Base-by-base conservation (phyloP, 345 rosid species). In the Trapa bicornis region DNA sequence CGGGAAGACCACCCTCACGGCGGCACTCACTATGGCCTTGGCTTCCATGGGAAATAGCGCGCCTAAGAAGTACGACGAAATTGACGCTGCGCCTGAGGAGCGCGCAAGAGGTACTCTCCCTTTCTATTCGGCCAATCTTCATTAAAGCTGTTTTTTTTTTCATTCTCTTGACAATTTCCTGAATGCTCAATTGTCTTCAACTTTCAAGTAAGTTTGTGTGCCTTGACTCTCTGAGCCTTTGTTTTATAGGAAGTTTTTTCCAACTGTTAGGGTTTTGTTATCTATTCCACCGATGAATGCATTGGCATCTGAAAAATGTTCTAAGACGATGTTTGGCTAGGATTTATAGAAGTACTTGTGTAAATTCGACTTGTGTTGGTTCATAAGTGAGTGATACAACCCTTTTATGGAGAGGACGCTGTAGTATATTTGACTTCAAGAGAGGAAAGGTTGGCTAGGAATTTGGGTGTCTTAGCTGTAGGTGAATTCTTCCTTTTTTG, bases 71-170 rank as follows among this genome's bases (percentile, higher is more conserved):
- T 88, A 88, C 81, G 96, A 90, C 64, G 98, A 92, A 72, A 92
- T 92, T 47, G 98, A 92, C 50, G 98, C 96, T 17, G 98, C 98
- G 22, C 96, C 98, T 0, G 98, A 90, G 65, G 98, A 92, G 67
- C 82, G 97, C 53, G 97, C 97, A 39, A 85, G 97, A 64, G 96
- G 71, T 68, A 45, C 29, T 17, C 36, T 37, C 57, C 3, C 29
- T 13, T 15, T 3, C 57, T 4, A 4, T 17, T 53, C 52, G 52
- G 52, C 12, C 52, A 47, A 47, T 47, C 15, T 4, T 15, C 52
- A 47, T 13, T 7, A 3, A 9, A 47, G 1, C 12, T 47, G 52
- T 47, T 47, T 15, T 13, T 12, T 47, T 9, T 3, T 6, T 7
- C 12, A 15, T 47, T 47, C 52, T 47, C 52, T 9, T 47, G 9